A percentile compares a stretch with the other conserved stretches of the same genome.
Evolutionary conservation across 192 early-diverging fungal genomes (phyloP).

Genomic region (Chytriomyces hyalinus): DNA sequence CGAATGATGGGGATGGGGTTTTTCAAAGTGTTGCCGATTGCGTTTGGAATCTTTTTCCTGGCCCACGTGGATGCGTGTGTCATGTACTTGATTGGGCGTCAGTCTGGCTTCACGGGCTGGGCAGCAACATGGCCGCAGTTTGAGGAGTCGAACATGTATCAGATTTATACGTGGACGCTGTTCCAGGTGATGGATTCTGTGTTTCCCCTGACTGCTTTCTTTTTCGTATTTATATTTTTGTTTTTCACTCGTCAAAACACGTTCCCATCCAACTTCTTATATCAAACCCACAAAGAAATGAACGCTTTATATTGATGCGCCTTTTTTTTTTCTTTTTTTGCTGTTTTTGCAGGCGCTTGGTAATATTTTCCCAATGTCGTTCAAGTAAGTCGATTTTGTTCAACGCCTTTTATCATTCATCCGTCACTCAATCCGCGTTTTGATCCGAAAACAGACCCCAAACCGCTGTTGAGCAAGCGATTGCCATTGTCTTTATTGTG

Average conservation of each 20-base stretch:
- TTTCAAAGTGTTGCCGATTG: constrained; percentile 26
- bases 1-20: neutral
- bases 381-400: constrained; percentile 22
- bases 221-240: neutral
- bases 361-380: constrained; percentile 28
- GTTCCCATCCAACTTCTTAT: too few relatives aligned
- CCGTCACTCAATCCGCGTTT: neutral
- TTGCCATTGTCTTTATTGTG: constrained; percentile 1
- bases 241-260: neutral
- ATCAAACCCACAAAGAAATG: too few relatives aligned
- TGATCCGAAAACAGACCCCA: neutral
- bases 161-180: constrained; percentile 27
- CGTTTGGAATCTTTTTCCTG: constrained; percentile 15
- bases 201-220: constrained; percentile 14
- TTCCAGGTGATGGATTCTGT: constrained; percentile 4
- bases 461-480: constrained; percentile 1
- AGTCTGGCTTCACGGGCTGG: constrained; percentile 13
- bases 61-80: constrained; percentile 12
- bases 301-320: neutral
- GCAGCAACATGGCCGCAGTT: neutral
- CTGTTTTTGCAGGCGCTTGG: constrained; percentile 10
- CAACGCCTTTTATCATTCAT: neutral
- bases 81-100: constrained; percentile 8
- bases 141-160: neutral
- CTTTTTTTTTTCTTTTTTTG: neutral